Evolutionary conservation across 2,329 filamentous ascomycete genomes (phyloP).

Genomic region (Fusarium nygamai): DNA sequence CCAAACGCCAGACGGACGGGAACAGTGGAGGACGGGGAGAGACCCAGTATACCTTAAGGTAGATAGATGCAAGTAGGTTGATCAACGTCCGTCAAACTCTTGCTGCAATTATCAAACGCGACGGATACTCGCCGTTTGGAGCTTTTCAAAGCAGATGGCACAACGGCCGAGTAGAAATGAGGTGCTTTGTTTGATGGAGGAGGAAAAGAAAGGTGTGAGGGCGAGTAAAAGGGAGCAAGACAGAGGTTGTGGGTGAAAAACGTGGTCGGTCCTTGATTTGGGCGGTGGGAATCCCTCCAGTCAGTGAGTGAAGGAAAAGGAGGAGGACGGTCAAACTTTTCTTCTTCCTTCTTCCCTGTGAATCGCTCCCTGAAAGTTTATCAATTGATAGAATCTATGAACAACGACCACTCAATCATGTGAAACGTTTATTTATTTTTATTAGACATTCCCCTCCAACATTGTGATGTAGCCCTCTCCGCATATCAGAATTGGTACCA

Average conservation of each 20-base stretch:
- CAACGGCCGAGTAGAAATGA: conserved; percentile 18
- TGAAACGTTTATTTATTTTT: not conserved
- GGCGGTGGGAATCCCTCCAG: conserved; percentile 27
- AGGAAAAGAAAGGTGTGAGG: conserved; percentile 17
- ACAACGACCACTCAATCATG: not conserved
- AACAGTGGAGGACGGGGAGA: conserved; percentile 28
- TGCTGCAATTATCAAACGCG: not conserved
- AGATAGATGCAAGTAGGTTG: not conserved
- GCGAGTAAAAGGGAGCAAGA: conserved; percentile 33
- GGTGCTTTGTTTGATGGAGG: conserved; percentile 7
- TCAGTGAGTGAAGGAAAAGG: not conserved
- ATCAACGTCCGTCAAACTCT: conserved; percentile 7
- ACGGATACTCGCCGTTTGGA: not conserved
- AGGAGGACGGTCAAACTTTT: conserved; percentile 33
- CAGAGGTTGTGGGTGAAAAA: conserved; percentile 35
- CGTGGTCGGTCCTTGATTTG: conserved; percentile 35
- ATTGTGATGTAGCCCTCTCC: not conserved
- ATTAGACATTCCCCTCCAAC: not conserved
- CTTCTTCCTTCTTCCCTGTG: conserved; percentile 14
- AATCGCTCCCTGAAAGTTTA: conserved; percentile 4
- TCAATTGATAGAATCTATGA: not conserved
- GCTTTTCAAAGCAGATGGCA: conserved; percentile 4
- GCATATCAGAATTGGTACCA: not conserved
- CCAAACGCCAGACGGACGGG: conserved; percentile 28
- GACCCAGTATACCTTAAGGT: conserved; percentile 19